phyloP scores from a whole-genome alignment of 2,329 filamentous ascomycete species.

The Parastagonospora nodorum region DNA sequence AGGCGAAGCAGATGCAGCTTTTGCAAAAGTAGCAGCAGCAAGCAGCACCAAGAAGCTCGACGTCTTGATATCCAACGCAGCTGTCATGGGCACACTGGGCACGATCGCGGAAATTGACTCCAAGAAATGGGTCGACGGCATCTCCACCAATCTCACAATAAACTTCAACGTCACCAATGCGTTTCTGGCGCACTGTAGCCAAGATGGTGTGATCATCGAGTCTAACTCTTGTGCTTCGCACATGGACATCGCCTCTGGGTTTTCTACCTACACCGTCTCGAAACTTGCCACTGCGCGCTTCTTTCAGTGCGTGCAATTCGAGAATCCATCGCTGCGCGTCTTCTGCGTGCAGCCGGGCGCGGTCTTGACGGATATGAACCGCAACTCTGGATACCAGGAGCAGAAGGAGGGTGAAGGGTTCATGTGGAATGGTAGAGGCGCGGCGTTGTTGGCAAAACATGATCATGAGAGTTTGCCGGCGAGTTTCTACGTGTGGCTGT shows the following conservation, averaged over 20 bases:
- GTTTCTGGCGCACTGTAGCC: slow-evolving; percentile 24
- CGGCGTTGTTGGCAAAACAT: neutral
- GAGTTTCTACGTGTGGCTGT: slow-evolving; percentile 35
- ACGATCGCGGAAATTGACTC: slow-evolving; percentile 8
- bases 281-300: slow-evolving; percentile 47
- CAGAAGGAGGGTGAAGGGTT: slow-evolving; percentile 21
- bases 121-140: slow-evolving; percentile 12
- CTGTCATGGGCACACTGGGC: slow-evolving; percentile 6
- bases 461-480: slow-evolving; percentile 17
- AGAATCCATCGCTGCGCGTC: slow-evolving; percentile 47
- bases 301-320: slow-evolving; percentile 42
- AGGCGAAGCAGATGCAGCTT: slow-evolving; percentile 17
- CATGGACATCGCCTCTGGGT: slow-evolving; percentile 12
- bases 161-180: slow-evolving; percentile 23
- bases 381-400: slow-evolving; percentile 13
- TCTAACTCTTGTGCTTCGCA: slow-evolving; percentile 22
- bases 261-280: slow-evolving; percentile 37
- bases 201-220: slow-evolving; percentile 25
- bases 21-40: slow-evolving; percentile 19
- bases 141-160: slow-evolving; percentile 21
- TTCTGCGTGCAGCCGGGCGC: slow-evolving; percentile 51
- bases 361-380: slow-evolving; percentile 46
- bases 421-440: slow-evolving; percentile 3
- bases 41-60: slow-evolving; percentile 15
- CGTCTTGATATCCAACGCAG: slow-evolving; percentile 31